Percentiles rank a stretch among this genome's conserved stretches.
Conservation (phyloP, 2,329 filamentous ascomycete species). For the Trichoderma endophyticum region DNA sequence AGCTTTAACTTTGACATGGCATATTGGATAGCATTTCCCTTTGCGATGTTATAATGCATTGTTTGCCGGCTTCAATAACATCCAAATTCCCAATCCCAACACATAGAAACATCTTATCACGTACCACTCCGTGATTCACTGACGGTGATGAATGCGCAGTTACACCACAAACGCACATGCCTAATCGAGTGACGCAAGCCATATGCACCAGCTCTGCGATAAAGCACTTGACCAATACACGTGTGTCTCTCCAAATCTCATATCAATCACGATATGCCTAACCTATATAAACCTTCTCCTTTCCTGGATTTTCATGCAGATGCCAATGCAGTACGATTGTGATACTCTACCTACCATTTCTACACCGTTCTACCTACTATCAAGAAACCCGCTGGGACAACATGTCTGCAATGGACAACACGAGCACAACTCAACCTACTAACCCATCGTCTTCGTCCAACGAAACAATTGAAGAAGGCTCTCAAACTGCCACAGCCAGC, state of each 20-base stretch:
- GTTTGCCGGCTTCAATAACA: neutral
- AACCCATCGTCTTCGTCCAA: neutral
- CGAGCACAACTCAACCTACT: neutral
- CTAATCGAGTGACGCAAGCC: neutral
- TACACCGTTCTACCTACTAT: neutral
- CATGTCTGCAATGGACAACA: neutral
- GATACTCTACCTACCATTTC: neutral
- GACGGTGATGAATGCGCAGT: neutral
- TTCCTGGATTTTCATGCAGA: neutral
- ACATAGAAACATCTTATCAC: neutral
- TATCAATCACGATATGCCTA: neutral
- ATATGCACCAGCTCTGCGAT: neutral
- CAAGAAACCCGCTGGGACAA: neutral
- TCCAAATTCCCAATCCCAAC: neutral
- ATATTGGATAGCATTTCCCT: neutral
- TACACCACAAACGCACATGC: neutral
- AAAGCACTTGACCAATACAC: neutral
- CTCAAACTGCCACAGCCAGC: neutral
- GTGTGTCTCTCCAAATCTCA: neutral
- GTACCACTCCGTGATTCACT: neutral
- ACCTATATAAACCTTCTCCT: neutral
- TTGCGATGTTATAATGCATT: accelerated
- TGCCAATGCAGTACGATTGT: neutral
- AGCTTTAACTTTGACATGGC: neutral
- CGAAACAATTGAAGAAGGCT: neutral